These are phyloP conservation scores for Eurotiales sp. DNA, from an alignment of 2,329 filamentous ascomycete species.

Conservation along the genomic window DNA sequence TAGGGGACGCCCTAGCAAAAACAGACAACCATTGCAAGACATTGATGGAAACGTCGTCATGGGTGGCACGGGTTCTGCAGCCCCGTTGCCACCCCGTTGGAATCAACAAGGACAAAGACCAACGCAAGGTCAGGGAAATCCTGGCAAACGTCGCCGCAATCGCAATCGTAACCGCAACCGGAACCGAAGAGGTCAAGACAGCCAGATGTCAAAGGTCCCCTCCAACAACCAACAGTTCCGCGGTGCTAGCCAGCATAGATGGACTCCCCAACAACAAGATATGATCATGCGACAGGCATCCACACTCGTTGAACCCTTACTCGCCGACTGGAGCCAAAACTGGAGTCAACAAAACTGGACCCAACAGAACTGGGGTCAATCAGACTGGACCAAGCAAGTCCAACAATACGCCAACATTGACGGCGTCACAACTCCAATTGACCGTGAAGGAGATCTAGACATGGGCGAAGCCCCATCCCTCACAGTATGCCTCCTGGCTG, in stretches of 20 bases:
- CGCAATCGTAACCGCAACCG: conserved; percentile 1
- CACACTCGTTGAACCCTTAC: not conserved
- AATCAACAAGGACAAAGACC: not conserved
- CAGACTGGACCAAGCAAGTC: too few relatives aligned
- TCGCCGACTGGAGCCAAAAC: too few relatives aligned
- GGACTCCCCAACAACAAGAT: not conserved
- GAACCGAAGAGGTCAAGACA: not conserved
- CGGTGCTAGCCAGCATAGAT: not conserved
- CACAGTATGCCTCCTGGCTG: not conserved
- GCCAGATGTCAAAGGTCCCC: not conserved
- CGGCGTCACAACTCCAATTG: conserved; percentile 5
- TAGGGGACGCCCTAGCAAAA: not conserved
- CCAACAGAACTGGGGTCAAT: too few relatives aligned
- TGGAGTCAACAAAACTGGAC: too few relatives aligned
- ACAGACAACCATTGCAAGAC: conserved; percentile 4
- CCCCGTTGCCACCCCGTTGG: conserved; percentile 2
- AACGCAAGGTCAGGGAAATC: not conserved
- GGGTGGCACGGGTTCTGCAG: conserved; percentile 10
- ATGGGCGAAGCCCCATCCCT: conserved; percentile 13
- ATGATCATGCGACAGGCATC: conserved; percentile 9
- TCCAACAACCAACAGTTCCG: not conserved
- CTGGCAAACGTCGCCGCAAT: not conserved
- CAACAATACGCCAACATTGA: conserved; percentile 1
- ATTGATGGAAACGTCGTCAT: conserved; percentile 11
- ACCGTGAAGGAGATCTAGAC: conserved; percentile 9